phyloP scores from a whole-genome alignment of 1,139 yeast species.

The Scheffersomyces stambukii region DNA sequence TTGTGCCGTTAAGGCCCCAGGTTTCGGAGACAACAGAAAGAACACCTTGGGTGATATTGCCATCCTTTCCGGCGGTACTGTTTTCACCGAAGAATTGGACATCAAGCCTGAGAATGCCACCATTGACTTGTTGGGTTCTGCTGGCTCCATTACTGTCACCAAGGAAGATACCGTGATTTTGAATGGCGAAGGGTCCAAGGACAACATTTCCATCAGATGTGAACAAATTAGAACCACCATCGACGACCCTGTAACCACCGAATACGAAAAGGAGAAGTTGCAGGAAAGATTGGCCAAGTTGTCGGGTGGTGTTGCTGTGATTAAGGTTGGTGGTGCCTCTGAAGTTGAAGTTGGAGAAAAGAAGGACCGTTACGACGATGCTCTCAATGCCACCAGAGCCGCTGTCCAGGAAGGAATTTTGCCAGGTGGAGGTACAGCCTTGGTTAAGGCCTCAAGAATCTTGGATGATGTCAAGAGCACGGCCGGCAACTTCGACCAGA shows the following conservation, averaged over 20 bases:
- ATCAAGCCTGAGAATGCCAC: constrained; percentile 97
- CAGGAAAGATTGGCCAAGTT: constrained; percentile 98
- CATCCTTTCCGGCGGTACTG: constrained; percentile 95
- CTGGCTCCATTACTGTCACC: constrained; percentile 90
- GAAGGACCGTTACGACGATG: constrained; percentile 99
- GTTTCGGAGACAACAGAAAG: constrained; percentile 99
- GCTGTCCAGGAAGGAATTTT: constrained; percentile 99
- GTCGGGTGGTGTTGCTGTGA: constrained; percentile 98
- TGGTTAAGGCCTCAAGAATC: constrained; percentile 86
- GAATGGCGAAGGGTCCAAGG: constrained; percentile 95
- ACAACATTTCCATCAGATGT: constrained; percentile 82
- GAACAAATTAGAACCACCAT: constrained; percentile 92
- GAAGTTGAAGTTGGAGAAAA: constrained; percentile 99
- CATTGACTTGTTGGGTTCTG: constrained; percentile 84
- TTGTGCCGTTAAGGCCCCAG: constrained; percentile 98
- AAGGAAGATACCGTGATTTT: constrained; percentile 96
- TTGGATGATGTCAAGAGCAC: constrained; percentile 64
- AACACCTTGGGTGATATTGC: constrained; percentile 97
- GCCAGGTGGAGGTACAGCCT: constrained; percentile 99
- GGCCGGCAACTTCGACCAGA: constrained; percentile 93
- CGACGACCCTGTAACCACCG: constrained; percentile 70
- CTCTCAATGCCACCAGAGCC: constrained; percentile 98
- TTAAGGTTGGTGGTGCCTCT: constrained; percentile 96
- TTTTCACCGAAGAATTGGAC: constrained; percentile 96
- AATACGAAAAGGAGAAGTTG: constrained; percentile 95